phyloP scores from a whole-genome alignment of 352 stramenopile species.

The Phytophthora syringae region DNA sequence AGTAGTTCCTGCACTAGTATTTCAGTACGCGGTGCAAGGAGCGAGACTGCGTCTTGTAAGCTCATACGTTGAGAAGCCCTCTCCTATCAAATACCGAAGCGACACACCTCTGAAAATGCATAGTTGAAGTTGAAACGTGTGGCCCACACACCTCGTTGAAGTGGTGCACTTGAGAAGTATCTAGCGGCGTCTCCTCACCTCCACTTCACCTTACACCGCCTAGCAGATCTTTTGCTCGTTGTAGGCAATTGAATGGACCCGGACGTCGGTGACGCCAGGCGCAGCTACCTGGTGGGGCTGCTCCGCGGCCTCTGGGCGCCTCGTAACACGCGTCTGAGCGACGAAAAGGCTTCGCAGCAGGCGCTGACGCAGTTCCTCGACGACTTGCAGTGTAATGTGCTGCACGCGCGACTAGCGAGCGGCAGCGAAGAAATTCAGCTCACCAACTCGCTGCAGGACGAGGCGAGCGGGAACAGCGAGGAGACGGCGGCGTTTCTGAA shows the following conservation, averaged over 20 bases:
- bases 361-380: slow-evolving; percentile 77
- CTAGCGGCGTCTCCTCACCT: slow-evolving; percentile 7
- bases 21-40: no score
- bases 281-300: slow-evolving; percentile 63
- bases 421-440: slow-evolving; percentile 30
- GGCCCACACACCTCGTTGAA: slow-evolving; percentile 7
- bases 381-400: slow-evolving; percentile 62
- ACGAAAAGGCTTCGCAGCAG: slow-evolving; percentile 47
- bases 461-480: slow-evolving; percentile 13
- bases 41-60: no score
- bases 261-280: slow-evolving; percentile 54
- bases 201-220: not conserved
- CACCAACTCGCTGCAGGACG: slow-evolving; percentile 21
- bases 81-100: slow-evolving; percentile 20
- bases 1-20: no score
- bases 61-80: slow-evolving; percentile 8
- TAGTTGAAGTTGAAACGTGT: slow-evolving; percentile 17
- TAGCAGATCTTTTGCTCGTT: slow-evolving; percentile 2
- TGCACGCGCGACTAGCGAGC: slow-evolving; percentile 56
- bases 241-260: slow-evolving; percentile 31
- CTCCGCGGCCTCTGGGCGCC: slow-evolving; percentile 71
- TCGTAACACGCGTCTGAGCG: slow-evolving; percentile 42
- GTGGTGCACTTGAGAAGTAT: slow-evolving; percentile 18
- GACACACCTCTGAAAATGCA: slow-evolving; percentile 20
- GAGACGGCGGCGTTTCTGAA: slow-evolving; percentile 13